These are phyloP conservation scores for Fusarium verrucosum DNA, from an alignment of 2,329 filamentous ascomycete species.

Conservation along the genomic window DNA sequence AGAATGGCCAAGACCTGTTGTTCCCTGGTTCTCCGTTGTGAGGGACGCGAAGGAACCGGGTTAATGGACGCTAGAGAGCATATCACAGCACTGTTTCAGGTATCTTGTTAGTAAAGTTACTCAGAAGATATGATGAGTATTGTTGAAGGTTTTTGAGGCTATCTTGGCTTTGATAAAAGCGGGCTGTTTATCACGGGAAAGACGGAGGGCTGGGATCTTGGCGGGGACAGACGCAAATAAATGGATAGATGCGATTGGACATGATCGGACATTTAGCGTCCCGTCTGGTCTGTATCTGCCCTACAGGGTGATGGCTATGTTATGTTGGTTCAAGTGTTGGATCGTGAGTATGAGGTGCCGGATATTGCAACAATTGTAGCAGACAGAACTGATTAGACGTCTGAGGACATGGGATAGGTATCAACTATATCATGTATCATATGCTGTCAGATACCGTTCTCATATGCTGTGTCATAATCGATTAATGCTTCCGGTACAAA, in stretches of 20 bases:
- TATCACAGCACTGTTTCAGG: conserved; percentile 26
- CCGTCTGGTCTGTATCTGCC: conserved; percentile 11
- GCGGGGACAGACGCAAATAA: neutral
- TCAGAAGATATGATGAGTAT: conserved; percentile 4
- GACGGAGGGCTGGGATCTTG: conserved; percentile 12
- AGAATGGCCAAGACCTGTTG: conserved; percentile 6
- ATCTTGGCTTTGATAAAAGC: conserved; percentile 11
- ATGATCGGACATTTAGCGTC: neutral
- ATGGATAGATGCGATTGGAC: conserved; percentile 21
- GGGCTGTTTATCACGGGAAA: neutral
- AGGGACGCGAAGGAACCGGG: conserved; percentile 15
- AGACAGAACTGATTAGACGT: neutral
- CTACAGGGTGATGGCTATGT: neutral
- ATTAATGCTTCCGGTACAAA: neutral
- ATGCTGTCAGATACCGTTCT: neutral
- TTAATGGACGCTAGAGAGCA: conserved; percentile 2
- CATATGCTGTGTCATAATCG: neutral
- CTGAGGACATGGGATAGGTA: neutral
- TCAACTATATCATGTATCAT: neutral
- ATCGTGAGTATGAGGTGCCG: neutral
- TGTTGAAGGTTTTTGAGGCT: conserved; percentile 15
- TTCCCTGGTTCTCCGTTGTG: conserved; percentile 11
- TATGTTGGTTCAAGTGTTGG: neutral
- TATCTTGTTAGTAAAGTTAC: conserved; percentile 9
- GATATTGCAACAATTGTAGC: neutral